Evolutionary conservation across 306 rosid genomes (phyloP).

Genomic region (Vigna radiata): DNA sequence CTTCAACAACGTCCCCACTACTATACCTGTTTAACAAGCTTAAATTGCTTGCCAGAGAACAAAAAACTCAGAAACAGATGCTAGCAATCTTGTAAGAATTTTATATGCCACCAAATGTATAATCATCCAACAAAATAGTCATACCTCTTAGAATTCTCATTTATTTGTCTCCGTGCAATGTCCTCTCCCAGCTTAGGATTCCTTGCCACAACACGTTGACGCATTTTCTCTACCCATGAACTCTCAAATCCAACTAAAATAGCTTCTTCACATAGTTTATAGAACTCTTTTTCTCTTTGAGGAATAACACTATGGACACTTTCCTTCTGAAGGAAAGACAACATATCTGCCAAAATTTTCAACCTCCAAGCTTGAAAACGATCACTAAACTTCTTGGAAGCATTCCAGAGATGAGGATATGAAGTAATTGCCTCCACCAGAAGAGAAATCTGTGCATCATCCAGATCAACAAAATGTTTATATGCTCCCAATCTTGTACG

Average conservation of each 20-base stretch:
- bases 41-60: too few relatives aligned
- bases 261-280: constrained; percentile 20
- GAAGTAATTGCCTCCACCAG: constrained; percentile 7
- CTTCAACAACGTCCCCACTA: not conserved
- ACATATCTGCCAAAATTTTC: not conserved
- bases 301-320: not conserved
- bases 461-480: constrained; percentile 20
- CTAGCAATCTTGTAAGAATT: too few relatives aligned
- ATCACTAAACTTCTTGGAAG: not conserved
- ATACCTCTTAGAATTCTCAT: too few relatives aligned
- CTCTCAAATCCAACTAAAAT: too few relatives aligned
- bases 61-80: too few relatives aligned
- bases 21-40: not conserved
- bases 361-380: constrained; percentile 37
- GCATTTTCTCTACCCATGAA: too few relatives aligned
- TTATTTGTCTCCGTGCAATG: too few relatives aligned
- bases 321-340: constrained; percentile 31
- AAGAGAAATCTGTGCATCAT: constrained; percentile 35
- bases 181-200: too few relatives aligned
- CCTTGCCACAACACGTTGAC: too few relatives aligned
- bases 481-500: constrained; percentile 1
- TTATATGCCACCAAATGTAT: too few relatives aligned
- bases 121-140: too few relatives aligned
- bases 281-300: constrained; percentile 10
- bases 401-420: constrained; percentile 37